These are phyloP conservation scores for Dipteronia sinensis DNA, from an alignment of 345 rosid genomes.

Conservation along the genomic window DNA sequence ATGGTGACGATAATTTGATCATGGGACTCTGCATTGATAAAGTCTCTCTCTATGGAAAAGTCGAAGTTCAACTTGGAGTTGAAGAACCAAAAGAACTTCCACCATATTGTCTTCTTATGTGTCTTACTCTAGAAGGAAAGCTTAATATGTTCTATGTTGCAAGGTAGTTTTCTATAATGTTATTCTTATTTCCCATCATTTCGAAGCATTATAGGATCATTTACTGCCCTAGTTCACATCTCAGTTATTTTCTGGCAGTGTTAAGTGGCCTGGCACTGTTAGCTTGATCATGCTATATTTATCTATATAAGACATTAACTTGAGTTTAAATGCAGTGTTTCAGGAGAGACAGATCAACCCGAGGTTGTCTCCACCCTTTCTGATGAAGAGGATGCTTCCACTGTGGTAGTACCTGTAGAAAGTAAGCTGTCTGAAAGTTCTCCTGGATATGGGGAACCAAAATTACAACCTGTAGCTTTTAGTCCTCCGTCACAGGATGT, in stretches of 20 bases:
- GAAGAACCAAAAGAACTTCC: constrained; percentile 74
- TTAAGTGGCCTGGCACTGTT: not conserved
- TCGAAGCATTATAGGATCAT: not conserved
- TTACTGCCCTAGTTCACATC: not conserved
- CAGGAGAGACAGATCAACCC: constrained; percentile 40
- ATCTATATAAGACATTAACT: constrained; percentile 18
- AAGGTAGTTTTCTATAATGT: constrained; percentile 48
- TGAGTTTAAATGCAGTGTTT: constrained; percentile 47
- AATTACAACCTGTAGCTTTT: constrained; percentile 22
- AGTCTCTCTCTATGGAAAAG: constrained; percentile 59
- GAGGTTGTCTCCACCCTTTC: constrained; percentile 38
- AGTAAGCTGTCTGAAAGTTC: constrained; percentile 33
- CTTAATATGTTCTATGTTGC: constrained; percentile 78
- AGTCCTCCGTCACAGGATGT: constrained; percentile 26
- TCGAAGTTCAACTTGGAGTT: constrained; percentile 62
- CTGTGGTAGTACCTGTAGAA: constrained; percentile 29
- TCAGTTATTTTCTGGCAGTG: constrained; percentile 11
- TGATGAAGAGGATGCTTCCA: constrained; percentile 54
- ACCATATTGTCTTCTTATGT: constrained; percentile 70
- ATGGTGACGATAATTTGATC: constrained; percentile 78
- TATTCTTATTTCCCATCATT: not conserved
- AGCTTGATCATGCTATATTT: constrained; percentile 11
- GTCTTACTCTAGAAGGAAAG: constrained; percentile 93
- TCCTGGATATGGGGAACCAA: constrained; percentile 35
- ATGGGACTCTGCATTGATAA: constrained; percentile 81